phyloP scores from a whole-genome alignment of 306 rosid species.

The Crotalaria pallida region DNA sequence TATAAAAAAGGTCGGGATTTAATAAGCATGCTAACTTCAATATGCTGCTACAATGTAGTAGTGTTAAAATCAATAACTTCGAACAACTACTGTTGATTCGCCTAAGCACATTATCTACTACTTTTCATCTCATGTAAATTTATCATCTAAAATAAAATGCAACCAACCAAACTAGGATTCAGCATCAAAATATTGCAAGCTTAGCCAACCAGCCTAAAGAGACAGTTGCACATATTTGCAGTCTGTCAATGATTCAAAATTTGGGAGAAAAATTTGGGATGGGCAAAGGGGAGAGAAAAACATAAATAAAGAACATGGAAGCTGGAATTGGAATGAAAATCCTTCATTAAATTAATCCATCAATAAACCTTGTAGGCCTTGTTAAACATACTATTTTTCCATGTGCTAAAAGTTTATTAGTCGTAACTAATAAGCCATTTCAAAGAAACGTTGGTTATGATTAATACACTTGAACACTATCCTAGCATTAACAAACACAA shows the following conservation, averaged over 20 bases:
- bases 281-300: background rate
- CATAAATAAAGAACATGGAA: background rate
- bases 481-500: background rate
- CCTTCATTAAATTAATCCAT: background rate
- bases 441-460: background rate
- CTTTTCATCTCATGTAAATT: background rate
- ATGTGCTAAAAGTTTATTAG: background rate
- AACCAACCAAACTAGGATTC: background rate
- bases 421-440: conserved; percentile 7
- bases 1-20: conserved; percentile 90
- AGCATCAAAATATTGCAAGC: background rate
- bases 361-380: background rate
- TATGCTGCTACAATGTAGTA: conserved; percentile 48
- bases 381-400: background rate
- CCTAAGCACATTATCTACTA: background rate
- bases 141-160: background rate
- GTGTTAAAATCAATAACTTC: conserved; percentile 1
- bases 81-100: background rate
- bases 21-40: conserved; percentile 94
- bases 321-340: background rate
- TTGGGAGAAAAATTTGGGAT: background rate
- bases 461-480: background rate
- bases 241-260: no score
- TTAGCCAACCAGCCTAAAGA: background rate
- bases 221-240: background rate